Percentiles rank a stretch among this genome's conserved stretches.
These are phyloP conservation scores for Yamadazyma ubonensis DNA, from an alignment of 805 yeast genomes.

Conservation along the genomic window DNA sequence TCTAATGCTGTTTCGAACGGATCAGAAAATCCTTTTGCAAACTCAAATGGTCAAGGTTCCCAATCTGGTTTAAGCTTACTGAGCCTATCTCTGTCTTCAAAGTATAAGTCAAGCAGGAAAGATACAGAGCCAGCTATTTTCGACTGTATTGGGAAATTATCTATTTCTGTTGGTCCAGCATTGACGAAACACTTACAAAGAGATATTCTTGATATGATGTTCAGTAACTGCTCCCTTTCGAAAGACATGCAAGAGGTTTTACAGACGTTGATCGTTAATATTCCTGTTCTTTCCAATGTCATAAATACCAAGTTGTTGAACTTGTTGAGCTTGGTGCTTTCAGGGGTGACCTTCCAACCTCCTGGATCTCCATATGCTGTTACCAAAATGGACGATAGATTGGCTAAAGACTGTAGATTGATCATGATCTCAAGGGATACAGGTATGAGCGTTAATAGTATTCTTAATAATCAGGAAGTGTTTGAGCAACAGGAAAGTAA, in stretches of 20 bases:
- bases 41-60: slow-evolving; percentile 12
- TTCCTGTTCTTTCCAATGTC: slow-evolving; percentile 76
- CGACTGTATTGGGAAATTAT: slow-evolving; percentile 82
- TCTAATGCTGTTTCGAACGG: slow-evolving; percentile 38
- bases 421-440: slow-evolving; percentile 72
- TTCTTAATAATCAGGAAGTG: slow-evolving; percentile 28
- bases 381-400: slow-evolving; percentile 55
- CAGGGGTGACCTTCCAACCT: slow-evolving; percentile 76
- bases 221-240: slow-evolving; percentile 76
- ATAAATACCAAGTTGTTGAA: slow-evolving; percentile 72
- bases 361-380: slow-evolving; percentile 83
- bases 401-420: slow-evolving; percentile 77
- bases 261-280: slow-evolving; percentile 60
- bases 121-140: slow-evolving; percentile 84
- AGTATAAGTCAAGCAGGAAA: slow-evolving; percentile 55
- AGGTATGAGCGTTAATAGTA: slow-evolving; percentile 36
- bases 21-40: slow-evolving; percentile 14
- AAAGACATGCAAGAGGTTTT: slow-evolving; percentile 78
- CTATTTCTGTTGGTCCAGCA: slow-evolving; percentile 90
- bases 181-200: slow-evolving; percentile 83
- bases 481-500: slow-evolving; percentile 39
- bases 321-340: slow-evolving; percentile 67
- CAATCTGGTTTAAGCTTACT: slow-evolving; percentile 24
- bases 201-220: slow-evolving; percentile 74
- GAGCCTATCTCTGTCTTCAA: slow-evolving; percentile 41